Base-by-base conservation (phyloP, 2,329 filamentous ascomycete genomes). In the Colletotrichum nymphaeae region DNA sequence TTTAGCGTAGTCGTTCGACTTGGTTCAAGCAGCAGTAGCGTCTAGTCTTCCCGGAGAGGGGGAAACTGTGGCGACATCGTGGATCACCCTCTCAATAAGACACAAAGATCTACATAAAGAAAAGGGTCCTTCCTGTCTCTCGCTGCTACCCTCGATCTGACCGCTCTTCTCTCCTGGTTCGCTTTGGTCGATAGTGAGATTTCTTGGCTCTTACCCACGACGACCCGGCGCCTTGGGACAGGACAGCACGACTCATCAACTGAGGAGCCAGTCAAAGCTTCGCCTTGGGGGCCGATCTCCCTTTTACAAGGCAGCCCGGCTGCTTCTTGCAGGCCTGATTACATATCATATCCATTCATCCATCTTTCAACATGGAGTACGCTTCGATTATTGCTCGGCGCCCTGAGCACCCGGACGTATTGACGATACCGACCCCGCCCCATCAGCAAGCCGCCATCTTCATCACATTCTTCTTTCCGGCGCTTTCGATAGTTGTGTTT, bases 401-500 rank as follows among this genome's bases (percentile, higher is more conserved):
- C 56, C 69, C 69, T 8, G 74, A 78, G 6, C 76, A 76, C 28
- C 76, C 75, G 1, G 75, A 81, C 60, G 78, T 79, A 7, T 68
- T 75, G 35, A 76, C 77, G 53, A 80, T 82, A 8, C 80, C 80
- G 2, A 82, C 80, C 12, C 78, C 80, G 12, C 75, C 79, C n/a
- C 78, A 81, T 16, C 81, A 83, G 58, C 67, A 75, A 8, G 72
- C 73, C 11, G 81, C 77, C 1, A 67, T 82, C 4, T 78, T 78
- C 53, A 75, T 82, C 52, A 75, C 80, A 22, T 81, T 83, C 72
- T 69, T 81, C 58, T 81, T 82, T 19, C 81, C 82, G 1, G 70
- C 69, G 6, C 46, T 83, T 12, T 67, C 70, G 5, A 35, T 83
- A 16, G 78, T 80, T 14, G 69, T 80, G 57, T 56, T 81, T 1